Evolutionary conservation across 495 filamentous ascomycete species (phyloP).

Genomic region (Penicillium antarcticum): DNA sequence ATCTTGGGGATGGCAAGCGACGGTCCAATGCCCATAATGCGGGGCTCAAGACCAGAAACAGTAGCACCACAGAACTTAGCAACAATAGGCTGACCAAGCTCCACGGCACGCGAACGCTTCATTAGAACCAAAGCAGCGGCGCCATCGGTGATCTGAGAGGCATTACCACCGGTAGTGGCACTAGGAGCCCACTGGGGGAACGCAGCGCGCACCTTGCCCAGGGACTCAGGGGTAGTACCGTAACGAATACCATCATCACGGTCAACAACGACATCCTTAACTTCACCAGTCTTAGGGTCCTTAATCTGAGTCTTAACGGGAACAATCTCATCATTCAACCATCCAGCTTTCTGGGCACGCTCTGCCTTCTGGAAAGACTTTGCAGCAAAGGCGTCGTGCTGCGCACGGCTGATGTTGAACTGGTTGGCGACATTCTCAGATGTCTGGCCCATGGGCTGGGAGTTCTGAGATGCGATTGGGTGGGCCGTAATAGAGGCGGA

Average conservation of each 20-base stretch:
- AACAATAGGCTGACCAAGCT: constrained; percentile 82
- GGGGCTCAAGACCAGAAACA: constrained; percentile 77
- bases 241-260: constrained; percentile 87
- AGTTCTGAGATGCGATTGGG: constrained; percentile 77
- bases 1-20: constrained; percentile 93
- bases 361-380: constrained; percentile 85
- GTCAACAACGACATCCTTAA: constrained; percentile 71
- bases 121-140: constrained; percentile 88
- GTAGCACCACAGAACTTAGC: constrained; percentile 91
- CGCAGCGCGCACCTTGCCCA: constrained; percentile 81
- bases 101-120: constrained; percentile 82
- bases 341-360: constrained; percentile 84
- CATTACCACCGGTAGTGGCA: constrained; percentile 85
- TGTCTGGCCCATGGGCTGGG: constrained; percentile 94
- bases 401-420: constrained; percentile 74
- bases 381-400: constrained; percentile 78
- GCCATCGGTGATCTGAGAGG: constrained; percentile 91
- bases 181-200: constrained; percentile 87
- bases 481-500: constrained; percentile 64
- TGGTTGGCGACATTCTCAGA: constrained; percentile 89
- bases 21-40: constrained; percentile 97
- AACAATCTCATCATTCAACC: constrained; percentile 88
- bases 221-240: constrained; percentile 77
- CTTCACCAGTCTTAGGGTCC: constrained; percentile 75
- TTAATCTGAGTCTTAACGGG: constrained; percentile 79